Base-by-base conservation (phyloP, 805 yeast genomes). In the Candida michaelii region DNA sequence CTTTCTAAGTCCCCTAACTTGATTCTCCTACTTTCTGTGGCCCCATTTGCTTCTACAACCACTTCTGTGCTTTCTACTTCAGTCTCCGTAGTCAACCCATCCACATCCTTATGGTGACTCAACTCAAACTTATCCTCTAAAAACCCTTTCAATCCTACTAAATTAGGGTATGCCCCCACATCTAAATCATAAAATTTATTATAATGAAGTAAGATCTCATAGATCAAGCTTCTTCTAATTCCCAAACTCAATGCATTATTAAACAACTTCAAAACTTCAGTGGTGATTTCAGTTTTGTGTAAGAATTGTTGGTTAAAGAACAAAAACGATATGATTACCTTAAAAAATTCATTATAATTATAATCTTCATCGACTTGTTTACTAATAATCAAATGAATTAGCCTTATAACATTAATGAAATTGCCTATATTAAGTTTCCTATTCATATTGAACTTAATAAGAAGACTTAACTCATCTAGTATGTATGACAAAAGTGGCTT, bases 401-500 rank as follows among this genome's bases (percentile, higher is more conserved):
- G 29, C 32, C 31, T 40, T 5, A 49, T 40, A 7, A 40, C 43
- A 23, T 36, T 42, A 8, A 30, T 25, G 17, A 46, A 49, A 43
- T 65, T 66, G 14, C 53, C 60, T 5, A 64, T 43, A 45, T 64
- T 62, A 27, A 71, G 46, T 38, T 56, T 62, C 36, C 58, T 62
- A 29, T 73, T 66, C 37, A 69, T 52, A 42, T 71, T 71, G 54
- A 63, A 71, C 30, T 74, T 40, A 7, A 67, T 24, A 16, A 66
- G 53, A 25, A 60, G 53, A 34, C 58, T 62, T 5, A 63, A 35
- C 18, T 50, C 45, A 45, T 67, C 72, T 27, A 67, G 38, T 11
- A 65, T 54, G 42, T 65, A 71, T 19, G 69, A 58, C 27, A 63
- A 48, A 9, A 62, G 44, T 2, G 66, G 56, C 32, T 66, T 67